A percentile compares a stretch with the other conserved stretches of the same genome.
These are phyloP conservation scores for Chalciporus pseudorubinellus DNA, from an alignment of 768 basidiomycete genomes.

Conservation along the genomic window DNA sequence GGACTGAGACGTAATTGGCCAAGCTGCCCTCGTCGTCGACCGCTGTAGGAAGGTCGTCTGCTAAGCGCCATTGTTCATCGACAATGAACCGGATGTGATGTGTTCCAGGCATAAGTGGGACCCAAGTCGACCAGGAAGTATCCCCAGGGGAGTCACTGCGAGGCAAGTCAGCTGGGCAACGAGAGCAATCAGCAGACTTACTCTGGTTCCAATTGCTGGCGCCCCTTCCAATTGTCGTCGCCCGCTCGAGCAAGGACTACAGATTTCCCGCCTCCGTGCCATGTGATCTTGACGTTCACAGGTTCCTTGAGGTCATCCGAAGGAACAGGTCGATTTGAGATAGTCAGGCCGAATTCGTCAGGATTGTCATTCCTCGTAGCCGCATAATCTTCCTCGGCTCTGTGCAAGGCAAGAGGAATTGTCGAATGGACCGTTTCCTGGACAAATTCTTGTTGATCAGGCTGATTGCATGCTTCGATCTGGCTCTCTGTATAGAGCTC, in stretches of 20 bases:
- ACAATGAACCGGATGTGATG: conserved; percentile 95
- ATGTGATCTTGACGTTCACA: conserved; percentile 52
- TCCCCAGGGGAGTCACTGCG: conserved; percentile 33
- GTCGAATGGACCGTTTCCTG: conserved; percentile 61
- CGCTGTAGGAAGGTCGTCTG: conserved; percentile 78
- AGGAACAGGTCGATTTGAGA: conserved; percentile 11
- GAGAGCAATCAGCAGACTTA: conserved; percentile 33
- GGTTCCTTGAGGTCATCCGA: conserved; percentile 31
- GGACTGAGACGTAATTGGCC: conserved; percentile 83
- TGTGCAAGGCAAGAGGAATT: conserved; percentile 53
- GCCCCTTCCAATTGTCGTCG: conserved; percentile 74
- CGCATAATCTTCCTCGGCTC: conserved; percentile 31
- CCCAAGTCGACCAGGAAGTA: conserved; percentile 36
- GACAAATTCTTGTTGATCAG: conserved; percentile 40
- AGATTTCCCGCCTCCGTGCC: conserved; percentile 61
- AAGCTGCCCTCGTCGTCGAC: conserved; percentile 93
- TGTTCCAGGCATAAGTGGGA: conserved; percentile 78
- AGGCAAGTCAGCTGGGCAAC: conserved; percentile 16
- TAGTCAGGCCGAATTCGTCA: conserved; percentile 20
- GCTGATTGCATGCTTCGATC: conserved; percentile 28
- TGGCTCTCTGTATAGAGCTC: conserved; percentile 42
- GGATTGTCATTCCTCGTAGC: conserved; percentile 9
- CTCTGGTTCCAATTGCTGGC: conserved; percentile 63
- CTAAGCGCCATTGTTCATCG: conserved; percentile 81
- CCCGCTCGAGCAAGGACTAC: conserved; percentile 72